Conservation (phyloP, 2,329 filamentous ascomycete species). For the Hymenoscyphus fraxineus region DNA sequence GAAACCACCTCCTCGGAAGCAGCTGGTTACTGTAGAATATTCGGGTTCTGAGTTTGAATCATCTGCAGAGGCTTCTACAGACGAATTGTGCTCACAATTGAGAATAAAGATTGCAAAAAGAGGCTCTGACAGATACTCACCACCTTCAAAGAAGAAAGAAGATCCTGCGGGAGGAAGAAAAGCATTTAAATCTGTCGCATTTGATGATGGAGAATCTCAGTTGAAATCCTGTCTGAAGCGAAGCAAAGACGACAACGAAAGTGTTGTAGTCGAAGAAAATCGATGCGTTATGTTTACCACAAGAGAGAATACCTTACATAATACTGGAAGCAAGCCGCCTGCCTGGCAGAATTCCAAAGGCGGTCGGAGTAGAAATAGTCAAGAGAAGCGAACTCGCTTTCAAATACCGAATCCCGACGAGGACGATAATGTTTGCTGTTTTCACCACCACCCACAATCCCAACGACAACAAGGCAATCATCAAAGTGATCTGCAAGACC, state of each 20-base stretch:
- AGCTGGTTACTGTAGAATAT: slow-evolving; percentile 2
- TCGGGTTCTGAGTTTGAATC: slow-evolving; percentile 5
- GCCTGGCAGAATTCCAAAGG: not conserved
- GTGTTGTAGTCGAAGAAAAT: not conserved
- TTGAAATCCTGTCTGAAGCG: slow-evolving; percentile 6
- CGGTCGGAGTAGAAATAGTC: not conserved
- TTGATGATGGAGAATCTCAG: not conserved
- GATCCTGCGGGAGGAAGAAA: not conserved
- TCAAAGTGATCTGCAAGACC: not conserved
- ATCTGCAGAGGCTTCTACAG: not conserved
- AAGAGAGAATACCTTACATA: slow-evolving; percentile 8
- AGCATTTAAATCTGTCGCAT: not conserved
- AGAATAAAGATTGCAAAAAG: slow-evolving; percentile 6
- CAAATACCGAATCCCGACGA: not conserved
- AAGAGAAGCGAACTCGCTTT: not conserved
- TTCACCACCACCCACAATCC: not conserved
- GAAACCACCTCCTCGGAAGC: not conserved
- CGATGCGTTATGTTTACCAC: slow-evolving; percentile 3
- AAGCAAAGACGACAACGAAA: not conserved
- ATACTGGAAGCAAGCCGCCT: not conserved
- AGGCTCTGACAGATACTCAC: not conserved
- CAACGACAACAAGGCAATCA: not conserved
- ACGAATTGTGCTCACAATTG: not conserved
- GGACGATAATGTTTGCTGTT: not conserved
- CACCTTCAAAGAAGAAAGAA: not conserved